These are phyloP conservation scores for Auriculariales sp. DNA, from an alignment of 768 basidiomycete species.

Conservation along the genomic window DNA sequence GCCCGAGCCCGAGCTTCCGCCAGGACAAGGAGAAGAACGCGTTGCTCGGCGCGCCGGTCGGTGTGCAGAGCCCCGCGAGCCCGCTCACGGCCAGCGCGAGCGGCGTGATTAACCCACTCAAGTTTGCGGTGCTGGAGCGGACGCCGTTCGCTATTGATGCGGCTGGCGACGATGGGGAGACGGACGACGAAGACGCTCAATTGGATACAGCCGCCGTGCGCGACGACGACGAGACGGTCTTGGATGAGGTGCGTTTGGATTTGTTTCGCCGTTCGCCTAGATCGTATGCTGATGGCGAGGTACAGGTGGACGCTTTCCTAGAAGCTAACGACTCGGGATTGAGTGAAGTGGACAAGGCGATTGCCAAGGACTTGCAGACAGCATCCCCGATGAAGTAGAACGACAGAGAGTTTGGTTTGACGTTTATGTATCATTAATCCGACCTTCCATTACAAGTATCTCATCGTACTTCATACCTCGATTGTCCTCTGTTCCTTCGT, in stretches of 20 bases:
- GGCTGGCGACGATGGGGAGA: constrained; percentile 70
- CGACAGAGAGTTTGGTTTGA: too few species aligned
- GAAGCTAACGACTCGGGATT: constrained; percentile 85
- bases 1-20: constrained; percentile 18
- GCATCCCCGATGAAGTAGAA: background rate
- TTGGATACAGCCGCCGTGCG: constrained; percentile 37
- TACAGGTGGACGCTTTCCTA: constrained; percentile 80
- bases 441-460: background rate
- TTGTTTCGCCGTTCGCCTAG: background rate
- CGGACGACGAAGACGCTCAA: constrained; percentile 45
- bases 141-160: constrained; percentile 97
- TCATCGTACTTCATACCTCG: background rate
- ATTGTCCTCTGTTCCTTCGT: too few species aligned
- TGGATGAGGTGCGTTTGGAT: constrained; percentile 61
- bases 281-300: background rate
- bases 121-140: constrained; percentile 76
- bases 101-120: constrained; percentile 60
- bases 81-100: constrained; percentile 23
- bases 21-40: constrained; percentile 3
- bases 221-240: constrained; percentile 55
- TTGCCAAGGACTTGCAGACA: constrained; percentile 22
- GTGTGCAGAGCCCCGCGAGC: constrained; percentile 12
- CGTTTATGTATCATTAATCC: too few species aligned
- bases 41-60: constrained; percentile 10
- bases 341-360: constrained; percentile 62